Conservation (phyloP, 257 asterid species). For the Scutellaria barbata region DNA sequence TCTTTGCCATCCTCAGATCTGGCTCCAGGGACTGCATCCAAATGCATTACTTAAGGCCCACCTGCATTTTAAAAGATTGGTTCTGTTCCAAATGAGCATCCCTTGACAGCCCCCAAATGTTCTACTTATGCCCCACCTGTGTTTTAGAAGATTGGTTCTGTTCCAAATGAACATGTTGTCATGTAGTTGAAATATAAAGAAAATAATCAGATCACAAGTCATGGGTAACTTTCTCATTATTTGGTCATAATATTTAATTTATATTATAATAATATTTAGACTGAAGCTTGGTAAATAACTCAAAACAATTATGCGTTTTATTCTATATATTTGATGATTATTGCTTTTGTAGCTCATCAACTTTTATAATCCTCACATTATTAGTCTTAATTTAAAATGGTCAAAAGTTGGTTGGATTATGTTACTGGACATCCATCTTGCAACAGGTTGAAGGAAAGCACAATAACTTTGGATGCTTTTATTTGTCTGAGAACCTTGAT, state of each 20-base stretch:
- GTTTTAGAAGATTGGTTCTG: background rate
- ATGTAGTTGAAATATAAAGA: background rate
- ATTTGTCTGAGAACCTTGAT: constrained; percentile 86
- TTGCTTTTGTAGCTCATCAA: constrained; percentile 1
- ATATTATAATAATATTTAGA: background rate
- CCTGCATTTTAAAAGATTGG: background rate
- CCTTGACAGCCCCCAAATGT: background rate
- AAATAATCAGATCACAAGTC: background rate
- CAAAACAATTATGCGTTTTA: background rate
- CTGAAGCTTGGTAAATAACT: background rate
- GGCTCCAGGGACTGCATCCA: background rate
- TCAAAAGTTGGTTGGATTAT: constrained; percentile 27
- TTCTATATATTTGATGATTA: background rate
- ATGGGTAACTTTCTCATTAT: background rate
- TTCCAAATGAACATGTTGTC: background rate
- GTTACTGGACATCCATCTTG: constrained; percentile 30
- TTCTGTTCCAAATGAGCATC: background rate
- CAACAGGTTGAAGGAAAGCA: constrained; percentile 82
- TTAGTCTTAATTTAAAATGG: constrained; percentile 28
- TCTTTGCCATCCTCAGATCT: no score
- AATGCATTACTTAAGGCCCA: background rate
- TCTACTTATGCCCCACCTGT: background rate
- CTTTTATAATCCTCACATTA: background rate
- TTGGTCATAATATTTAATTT: background rate
- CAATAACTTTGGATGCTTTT: constrained; percentile 67